Evolutionary conservation across 306 rosid species (phyloP).

Genomic region (Canavalia gladiata): DNA sequence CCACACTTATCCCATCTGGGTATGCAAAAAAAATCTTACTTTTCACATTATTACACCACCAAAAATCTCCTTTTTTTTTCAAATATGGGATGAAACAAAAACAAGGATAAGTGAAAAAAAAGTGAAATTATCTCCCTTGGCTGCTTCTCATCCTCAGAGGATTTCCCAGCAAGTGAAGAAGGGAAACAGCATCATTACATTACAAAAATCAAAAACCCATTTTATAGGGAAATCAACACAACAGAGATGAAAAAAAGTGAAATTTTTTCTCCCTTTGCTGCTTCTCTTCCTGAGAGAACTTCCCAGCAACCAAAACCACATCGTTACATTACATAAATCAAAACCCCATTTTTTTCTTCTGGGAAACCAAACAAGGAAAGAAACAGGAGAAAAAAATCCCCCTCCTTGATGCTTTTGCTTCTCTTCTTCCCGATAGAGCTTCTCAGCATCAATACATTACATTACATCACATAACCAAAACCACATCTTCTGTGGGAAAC

Average conservation of each 20-base stretch:
- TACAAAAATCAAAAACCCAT: background rate
- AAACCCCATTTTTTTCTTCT: constrained; percentile 4
- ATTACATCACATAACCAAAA: background rate
- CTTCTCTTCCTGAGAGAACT: background rate
- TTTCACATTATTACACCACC: background rate
- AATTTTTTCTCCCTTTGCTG: background rate
- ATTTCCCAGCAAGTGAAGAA: background rate
- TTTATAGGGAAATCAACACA: background rate
- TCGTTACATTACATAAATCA: background rate
- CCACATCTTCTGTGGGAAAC: constrained; percentile 14
- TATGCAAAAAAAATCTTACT: constrained; percentile 6
- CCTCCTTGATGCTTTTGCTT: background rate
- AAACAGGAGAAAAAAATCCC: background rate
- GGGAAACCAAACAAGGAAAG: background rate
- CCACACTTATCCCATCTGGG: constrained; percentile 35
- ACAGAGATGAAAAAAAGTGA: too few relatives aligned
- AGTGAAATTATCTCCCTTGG: background rate
- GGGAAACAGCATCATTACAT: constrained; percentile 1
- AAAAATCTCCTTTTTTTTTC: background rate
- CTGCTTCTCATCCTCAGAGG: background rate
- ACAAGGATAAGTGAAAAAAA: background rate
- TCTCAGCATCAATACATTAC: constrained; percentile 32
- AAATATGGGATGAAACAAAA: background rate
- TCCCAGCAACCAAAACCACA: background rate
- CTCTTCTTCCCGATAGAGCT: background rate